A percentile compares a stretch with the other conserved stretches of the same genome.
phyloP scores from a whole-genome alignment of 1,139 yeast species.

The Sugiyamaella sp. region DNA sequence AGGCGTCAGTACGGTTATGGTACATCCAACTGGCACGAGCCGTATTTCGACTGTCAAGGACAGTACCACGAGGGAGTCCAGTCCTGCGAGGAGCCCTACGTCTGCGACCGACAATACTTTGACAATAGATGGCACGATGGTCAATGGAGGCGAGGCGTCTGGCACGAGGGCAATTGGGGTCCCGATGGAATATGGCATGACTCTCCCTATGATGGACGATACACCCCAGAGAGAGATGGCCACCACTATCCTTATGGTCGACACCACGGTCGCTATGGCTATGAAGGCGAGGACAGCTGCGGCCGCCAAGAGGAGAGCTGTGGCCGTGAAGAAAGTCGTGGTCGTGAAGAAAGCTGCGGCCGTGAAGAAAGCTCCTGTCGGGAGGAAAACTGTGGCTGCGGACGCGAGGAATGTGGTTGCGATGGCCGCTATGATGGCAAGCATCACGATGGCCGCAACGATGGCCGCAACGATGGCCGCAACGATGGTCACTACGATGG shows the following conservation, averaged over 20 bases:
- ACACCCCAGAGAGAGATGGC: not conserved
- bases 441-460: not conserved
- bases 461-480: conserved; percentile 6
- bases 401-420: not conserved
- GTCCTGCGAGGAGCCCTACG: conserved; percentile 12
- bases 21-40: conserved; percentile 8
- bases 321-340: not conserved
- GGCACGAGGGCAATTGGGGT: conserved; percentile 17
- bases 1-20: not conserved
- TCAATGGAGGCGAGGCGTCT: conserved; percentile 11
- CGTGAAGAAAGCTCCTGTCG: not conserved
- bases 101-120: conserved; percentile 14
- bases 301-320: no score
- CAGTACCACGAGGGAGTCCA: conserved; percentile 2
- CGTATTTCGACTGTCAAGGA: conserved; percentile 5
- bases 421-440: conserved; percentile 12
- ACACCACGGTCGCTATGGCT: conserved; percentile 5
- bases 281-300: no score
- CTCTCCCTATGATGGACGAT: conserved; percentile 4
- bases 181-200: conserved; percentile 15
- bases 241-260: not conserved
- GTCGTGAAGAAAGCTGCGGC: not conserved
- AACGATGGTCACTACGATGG: not conserved
- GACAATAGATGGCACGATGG: conserved; percentile 14
- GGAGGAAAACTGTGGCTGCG: not conserved